Percentiles rank a stretch among this genome's conserved stretches.
phyloP scores from a whole-genome alignment of 164 flowering plant species.

The Stephania yunnanensis region DNA sequence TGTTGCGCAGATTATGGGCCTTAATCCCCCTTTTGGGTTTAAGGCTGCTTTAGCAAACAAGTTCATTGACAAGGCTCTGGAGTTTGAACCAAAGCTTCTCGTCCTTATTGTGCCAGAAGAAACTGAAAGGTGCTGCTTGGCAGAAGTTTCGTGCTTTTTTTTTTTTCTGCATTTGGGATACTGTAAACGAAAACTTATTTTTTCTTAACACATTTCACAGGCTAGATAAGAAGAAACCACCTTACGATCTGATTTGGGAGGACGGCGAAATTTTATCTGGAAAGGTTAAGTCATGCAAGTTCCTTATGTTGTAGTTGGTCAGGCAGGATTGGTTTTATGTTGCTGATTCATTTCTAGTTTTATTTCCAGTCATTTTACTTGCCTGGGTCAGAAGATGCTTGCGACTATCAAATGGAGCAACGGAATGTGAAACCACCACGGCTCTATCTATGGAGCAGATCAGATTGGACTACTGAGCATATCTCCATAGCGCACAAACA shows the following conservation, averaged over 20 bases:
- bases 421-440: conserved; percentile 63
- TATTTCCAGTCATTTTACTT: conserved; percentile 69
- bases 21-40: conserved; percentile 90
- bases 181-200: neutral
- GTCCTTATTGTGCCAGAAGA: conserved; percentile 82
- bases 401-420: conserved; percentile 70
- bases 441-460: conserved; percentile 84
- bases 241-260: conserved; percentile 82
- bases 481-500: conserved; percentile 50
- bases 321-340: conserved; percentile 1
- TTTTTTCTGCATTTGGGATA: neutral
- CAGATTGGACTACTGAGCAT: conserved; percentile 57
- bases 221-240: conserved; percentile 43
- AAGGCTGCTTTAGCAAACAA: conserved; percentile 63
- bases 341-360: neutral
- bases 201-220: conserved; percentile 34
- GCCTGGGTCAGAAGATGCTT: conserved; percentile 70
- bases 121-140: conserved; percentile 50
- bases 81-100: conserved; percentile 80
- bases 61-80: conserved; percentile 77
- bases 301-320: neutral
- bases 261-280: conserved; percentile 46
- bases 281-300: conserved; percentile 37
- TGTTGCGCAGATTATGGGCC: conserved; percentile 65
- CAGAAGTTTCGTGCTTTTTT: neutral